Conservation (phyloP, 495 filamentous ascomycete genomes). For the Bacidia rubella region DNA sequence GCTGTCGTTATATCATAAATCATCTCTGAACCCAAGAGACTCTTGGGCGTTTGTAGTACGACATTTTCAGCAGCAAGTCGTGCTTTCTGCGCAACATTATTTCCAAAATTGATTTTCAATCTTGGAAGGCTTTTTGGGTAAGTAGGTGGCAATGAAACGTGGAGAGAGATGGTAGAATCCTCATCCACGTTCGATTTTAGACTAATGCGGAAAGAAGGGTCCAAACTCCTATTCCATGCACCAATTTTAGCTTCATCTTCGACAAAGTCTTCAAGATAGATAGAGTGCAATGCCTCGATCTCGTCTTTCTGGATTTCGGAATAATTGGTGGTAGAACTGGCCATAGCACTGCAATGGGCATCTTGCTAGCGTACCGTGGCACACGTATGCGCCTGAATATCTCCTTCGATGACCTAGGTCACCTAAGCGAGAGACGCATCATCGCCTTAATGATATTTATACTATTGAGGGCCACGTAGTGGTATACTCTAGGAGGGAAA, state of each 20-base stretch:
- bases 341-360: constrained; percentile 18
- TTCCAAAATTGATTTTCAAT: constrained; percentile 51
- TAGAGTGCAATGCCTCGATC: constrained; percentile 71
- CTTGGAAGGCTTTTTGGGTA: constrained; percentile 82
- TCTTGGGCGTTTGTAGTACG: constrained; percentile 53
- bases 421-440: neutral
- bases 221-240: constrained; percentile 82
- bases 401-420: constrained; percentile 1
- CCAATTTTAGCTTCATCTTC: constrained; percentile 55
- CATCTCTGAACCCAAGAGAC: constrained; percentile 71
- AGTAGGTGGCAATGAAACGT: constrained; percentile 69
- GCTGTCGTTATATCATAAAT: constrained; percentile 73
- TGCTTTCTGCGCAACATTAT: constrained; percentile 47
- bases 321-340: constrained; percentile 47
- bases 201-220: constrained; percentile 66
- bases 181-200: constrained; percentile 51
- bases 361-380: neutral
- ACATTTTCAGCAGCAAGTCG: constrained; percentile 55
- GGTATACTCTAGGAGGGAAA: too few species aligned
- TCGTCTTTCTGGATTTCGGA: constrained; percentile 77
- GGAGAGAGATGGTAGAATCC: constrained; percentile 47
- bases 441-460: neutral
- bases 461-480: too few species aligned
- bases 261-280: constrained; percentile 84
- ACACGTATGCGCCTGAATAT: neutral